Evolutionary conservation across 352 stramenopile species (phyloP).

Genomic region (Elongisporangium prolatum): DNA sequence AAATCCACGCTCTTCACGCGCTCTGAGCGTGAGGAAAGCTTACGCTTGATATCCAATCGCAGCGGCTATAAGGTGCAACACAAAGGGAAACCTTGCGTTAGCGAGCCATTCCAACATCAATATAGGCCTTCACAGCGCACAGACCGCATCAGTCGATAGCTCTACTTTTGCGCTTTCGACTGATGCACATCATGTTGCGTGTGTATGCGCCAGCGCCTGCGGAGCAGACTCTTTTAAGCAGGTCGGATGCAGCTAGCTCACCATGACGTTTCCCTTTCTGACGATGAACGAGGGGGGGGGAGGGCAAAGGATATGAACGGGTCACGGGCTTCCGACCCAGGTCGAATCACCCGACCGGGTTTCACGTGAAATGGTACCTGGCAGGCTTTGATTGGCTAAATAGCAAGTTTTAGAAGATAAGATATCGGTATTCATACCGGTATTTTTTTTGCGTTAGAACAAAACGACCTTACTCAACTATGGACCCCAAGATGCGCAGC

Average conservation of each 20-base stretch:
- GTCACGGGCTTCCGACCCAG: background rate
- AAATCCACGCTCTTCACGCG: slow-evolving; percentile 99
- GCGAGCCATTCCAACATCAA: background rate
- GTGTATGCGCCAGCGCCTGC: background rate
- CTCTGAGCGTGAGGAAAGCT: slow-evolving; percentile 94
- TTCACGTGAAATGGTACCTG: background rate
- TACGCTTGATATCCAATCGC: slow-evolving; percentile 89
- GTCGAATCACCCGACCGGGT: background rate
- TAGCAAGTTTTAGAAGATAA: too few relatives aligned
- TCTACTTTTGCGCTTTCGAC: background rate
- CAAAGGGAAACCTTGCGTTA: background rate
- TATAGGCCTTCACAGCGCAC: background rate
- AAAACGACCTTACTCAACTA: too few relatives aligned
- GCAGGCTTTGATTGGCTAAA: background rate
- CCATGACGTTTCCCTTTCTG: background rate
- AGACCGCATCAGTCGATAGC: background rate
- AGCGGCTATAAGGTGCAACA: slow-evolving; percentile 38
- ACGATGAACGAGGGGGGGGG: background rate
- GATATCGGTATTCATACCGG: background rate
- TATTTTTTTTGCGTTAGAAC: too few relatives aligned
- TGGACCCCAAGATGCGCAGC: background rate
- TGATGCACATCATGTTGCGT: background rate
- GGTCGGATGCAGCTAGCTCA: background rate
- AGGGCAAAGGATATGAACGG: background rate
- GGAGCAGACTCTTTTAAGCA: background rate